Percentiles rank a stretch among this genome's conserved stretches.
phyloP scores from a whole-genome alignment of 1,284 basidiomycete species.

The Naganishia albida region DNA sequence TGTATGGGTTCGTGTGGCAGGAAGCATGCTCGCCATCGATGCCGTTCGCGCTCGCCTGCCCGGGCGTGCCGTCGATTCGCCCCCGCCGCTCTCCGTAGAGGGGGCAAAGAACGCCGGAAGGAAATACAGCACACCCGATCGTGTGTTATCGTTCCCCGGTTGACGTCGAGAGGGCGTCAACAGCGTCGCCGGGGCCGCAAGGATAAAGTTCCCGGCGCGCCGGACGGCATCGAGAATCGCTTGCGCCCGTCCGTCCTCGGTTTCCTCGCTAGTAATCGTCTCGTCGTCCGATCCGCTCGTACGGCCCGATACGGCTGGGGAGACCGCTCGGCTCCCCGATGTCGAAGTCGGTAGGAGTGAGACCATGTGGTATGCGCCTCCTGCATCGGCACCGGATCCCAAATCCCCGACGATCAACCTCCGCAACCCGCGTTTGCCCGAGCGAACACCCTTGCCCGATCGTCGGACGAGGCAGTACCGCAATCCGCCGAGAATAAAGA shows the following conservation, averaged over 20 bases:
- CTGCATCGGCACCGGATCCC: constrained; percentile 9
- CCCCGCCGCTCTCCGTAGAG: background rate
- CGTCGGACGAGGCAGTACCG: constrained; percentile 59
- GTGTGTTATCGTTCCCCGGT: constrained; percentile 26
- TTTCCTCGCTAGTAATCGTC: constrained; percentile 22
- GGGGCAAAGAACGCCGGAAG: constrained; percentile 50
- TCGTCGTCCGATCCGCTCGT: constrained; percentile 21
- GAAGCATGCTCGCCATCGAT: constrained; percentile 46
- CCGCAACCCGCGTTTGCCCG: constrained; percentile 20
- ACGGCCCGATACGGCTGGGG: background rate
- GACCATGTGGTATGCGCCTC: constrained; percentile 32
- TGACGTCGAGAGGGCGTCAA: constrained; percentile 33
- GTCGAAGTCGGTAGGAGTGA: constrained; percentile 31
- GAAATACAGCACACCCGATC: constrained; percentile 48
- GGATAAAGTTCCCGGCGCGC: constrained; percentile 46
- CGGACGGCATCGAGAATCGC: constrained; percentile 38
- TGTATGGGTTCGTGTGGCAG: constrained; percentile 36
- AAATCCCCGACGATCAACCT: constrained; percentile 20
- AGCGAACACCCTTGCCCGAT: constrained; percentile 25
- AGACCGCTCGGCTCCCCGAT: constrained; percentile 6
- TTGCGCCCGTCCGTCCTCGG: constrained; percentile 21
- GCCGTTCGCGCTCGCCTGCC: constrained; percentile 43
- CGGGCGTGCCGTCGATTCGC: constrained; percentile 15
- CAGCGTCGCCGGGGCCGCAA: constrained; percentile 47
- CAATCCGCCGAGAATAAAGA: constrained; percentile 69